Percentiles rank a stretch among this genome's conserved stretches.
phyloP scores from a whole-genome alignment of 1,284 basidiomycete species.

The Inonotus hispidus region DNA sequence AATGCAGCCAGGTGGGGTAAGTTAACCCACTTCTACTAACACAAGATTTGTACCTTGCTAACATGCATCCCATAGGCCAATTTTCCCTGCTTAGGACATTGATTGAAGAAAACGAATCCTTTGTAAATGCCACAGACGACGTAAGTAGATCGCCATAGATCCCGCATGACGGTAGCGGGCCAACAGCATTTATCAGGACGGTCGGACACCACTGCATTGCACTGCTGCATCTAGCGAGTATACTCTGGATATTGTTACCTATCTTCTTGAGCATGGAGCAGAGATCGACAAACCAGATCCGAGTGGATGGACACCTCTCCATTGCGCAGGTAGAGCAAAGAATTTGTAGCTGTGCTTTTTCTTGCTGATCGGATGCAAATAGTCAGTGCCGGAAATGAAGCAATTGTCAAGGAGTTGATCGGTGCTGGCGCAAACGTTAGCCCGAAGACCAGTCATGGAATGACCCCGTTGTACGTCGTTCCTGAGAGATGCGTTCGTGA shows the following conservation, averaged over 20 bases:
- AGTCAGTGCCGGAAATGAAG: constrained; percentile 81
- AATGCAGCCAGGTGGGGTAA: constrained; percentile 63
- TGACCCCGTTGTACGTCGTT: constrained; percentile 73
- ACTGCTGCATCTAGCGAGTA: constrained; percentile 65
- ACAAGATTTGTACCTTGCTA: not conserved
- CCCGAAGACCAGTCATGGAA: constrained; percentile 78
- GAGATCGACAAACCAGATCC: constrained; percentile 70
- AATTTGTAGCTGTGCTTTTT: not conserved
- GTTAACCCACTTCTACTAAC: constrained; percentile 15
- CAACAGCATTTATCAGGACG: constrained; percentile 51
- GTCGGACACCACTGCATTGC: constrained; percentile 87
- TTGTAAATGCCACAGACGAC: constrained; percentile 64
- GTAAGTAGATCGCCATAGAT: constrained; percentile 36
- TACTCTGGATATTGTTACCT: constrained; percentile 63
- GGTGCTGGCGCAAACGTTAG: constrained; percentile 84
- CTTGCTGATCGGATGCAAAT: constrained; percentile 6
- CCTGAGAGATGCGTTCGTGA: not conserved
- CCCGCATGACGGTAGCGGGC: not conserved
- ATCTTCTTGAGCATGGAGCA: constrained; percentile 67
- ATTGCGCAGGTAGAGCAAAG: constrained; percentile 74
- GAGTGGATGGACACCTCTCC: constrained; percentile 82
- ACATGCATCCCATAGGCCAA: constrained; percentile 50
- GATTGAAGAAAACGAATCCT: constrained; percentile 59
- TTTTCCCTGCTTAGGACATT: constrained; percentile 68
- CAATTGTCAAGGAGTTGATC: constrained; percentile 74